Conservation (phyloP, 768 basidiomycete genomes). For the Leccinum ochraceum region DNA sequence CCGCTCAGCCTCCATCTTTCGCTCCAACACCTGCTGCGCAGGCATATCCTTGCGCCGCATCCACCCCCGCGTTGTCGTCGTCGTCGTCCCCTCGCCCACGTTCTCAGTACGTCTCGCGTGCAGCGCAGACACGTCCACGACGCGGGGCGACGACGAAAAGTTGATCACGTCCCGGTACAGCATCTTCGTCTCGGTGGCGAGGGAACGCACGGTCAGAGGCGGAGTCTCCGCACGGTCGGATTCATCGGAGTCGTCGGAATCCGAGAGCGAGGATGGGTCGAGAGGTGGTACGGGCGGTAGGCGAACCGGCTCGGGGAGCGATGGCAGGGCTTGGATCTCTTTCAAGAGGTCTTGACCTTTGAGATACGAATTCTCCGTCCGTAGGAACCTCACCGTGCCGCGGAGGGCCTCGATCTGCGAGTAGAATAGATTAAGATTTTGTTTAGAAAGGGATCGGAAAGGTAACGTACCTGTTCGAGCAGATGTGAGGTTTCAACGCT, state of each 20-base stretch:
- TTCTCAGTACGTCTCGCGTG: slow-evolving; percentile 53
- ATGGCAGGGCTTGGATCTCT: slow-evolving; percentile 75
- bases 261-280: slow-evolving; percentile 63
- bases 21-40: slow-evolving; percentile 76
- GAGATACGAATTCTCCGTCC: slow-evolving; percentile 90
- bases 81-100: slow-evolving; percentile 38
- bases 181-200: slow-evolving; percentile 80
- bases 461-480: slow-evolving; percentile 70
- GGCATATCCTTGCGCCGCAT: slow-evolving; percentile 79
- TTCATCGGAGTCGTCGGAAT: slow-evolving; percentile 65
- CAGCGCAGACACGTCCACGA: slow-evolving; percentile 79
- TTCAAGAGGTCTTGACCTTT: slow-evolving; percentile 89
- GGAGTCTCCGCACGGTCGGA: slow-evolving; percentile 49
- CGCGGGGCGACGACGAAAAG: slow-evolving; percentile 77
- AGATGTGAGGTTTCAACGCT: slow-evolving; percentile 87
- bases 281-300: slow-evolving; percentile 66
- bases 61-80: slow-evolving; percentile 53
- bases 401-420: slow-evolving; percentile 85
- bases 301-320: slow-evolving; percentile 50
- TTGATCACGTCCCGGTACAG: slow-evolving; percentile 88
- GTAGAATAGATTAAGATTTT: slow-evolving; percentile 10
- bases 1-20: slow-evolving; percentile 73
- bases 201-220: slow-evolving; percentile 58
- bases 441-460: neutral
- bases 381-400: slow-evolving; percentile 88